Base-by-base conservation (phyloP, 1,284 basidiomycete genomes). In the Prillingera fragicola region DNA sequence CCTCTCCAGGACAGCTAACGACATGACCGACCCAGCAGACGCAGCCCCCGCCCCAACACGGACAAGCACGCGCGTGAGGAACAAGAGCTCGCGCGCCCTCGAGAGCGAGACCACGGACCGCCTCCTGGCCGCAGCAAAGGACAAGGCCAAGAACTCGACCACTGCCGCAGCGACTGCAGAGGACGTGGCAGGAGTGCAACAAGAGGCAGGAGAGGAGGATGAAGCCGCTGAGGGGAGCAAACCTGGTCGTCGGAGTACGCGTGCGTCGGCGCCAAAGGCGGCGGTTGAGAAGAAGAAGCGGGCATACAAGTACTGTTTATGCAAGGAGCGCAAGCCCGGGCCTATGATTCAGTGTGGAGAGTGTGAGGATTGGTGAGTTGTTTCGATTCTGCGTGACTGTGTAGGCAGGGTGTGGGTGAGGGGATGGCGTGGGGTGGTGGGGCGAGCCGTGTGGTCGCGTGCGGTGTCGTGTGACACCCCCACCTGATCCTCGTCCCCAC, bases 341-440 rank as follows among this genome's bases (percentile, higher is more conserved):
- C 54, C 62, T 3, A 69, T 69, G 67, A 67, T 69, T n/a, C 59
- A 69, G 52, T 69, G 67, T 44, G 63, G 50, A 13, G 50, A 56
- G 26, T 69, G 67, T 43, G 54, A 56, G 19, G 58, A 69, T 38
- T 69, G 67, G 67, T 67, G 37, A 43, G 66, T 59, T 13, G 18
- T 13, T 12, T 15, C 9, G 32, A 8, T 10, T 10, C 7, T 33
- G 32, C 14, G 17, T n/a, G n/a, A n/a, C n/a, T n/a, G n/a, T 8
- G 14, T 8, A 8, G 32, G 32, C 17, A n/a, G 32, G 32, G 19
- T 33, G 32, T 33, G 9, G 9, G n/a, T 12, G 32, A 15, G 32
- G n/a, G 32, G 19, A 33, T 10, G 32, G 32, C 14, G n/a, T 18
- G 17, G 32, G 10, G 17, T n/a, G n/a, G n/a, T 33, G 32, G 32